Base-by-base conservation (phyloP, 2,329 filamentous ascomycete species). In the Fusarium secorum region DNA sequence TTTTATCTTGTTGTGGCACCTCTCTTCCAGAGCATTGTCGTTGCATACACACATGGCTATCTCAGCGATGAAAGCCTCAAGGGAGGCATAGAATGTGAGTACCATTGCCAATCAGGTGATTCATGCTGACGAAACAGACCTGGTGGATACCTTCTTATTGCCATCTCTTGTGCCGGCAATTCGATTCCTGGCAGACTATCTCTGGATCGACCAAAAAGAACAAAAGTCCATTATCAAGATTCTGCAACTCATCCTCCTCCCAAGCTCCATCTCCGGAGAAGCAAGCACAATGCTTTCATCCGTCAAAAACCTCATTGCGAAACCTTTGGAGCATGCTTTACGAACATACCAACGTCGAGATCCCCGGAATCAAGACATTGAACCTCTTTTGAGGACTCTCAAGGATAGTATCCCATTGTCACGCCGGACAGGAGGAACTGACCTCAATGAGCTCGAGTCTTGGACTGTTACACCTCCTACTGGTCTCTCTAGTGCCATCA, bases 1-100 rank as follows among this genome's bases (percentile, higher is more conserved):
- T 96, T 96, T 77, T 95, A 95, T 74, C 82, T 93, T 22, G 85
- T 96, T 7, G 89, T 94, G 18, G 91, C 93, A 3, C 91, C 92
- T 0, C 82, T 96, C 1, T 94, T 95, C 77, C 87, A 91, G 71
- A 91, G 94, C 72, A 93, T 91, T 44, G 87, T 94, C 1, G 83
- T 91, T 38, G 93, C 92, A 2, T 90, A 89, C 71, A 87, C 88
- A n/a, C 85, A 85, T 3, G 89, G 89, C 10, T 84, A 88, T 42
- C 80, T 97, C 8, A 87, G 87, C 2, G 88, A 93, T 46, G 91
- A 94, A 41, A 88, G 86, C 38, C 85, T 96, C 1, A 93, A 91
- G 78, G 88, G 89, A 17, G 93, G 93, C 3, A 83, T 96, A 11
- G 93, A 95, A 80, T 94, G 90, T 91, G 76, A 84, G 89, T 82